Evolutionary conservation across 75 land plant genomes (phyloP).

Genomic region (Pseudotsuga menziesii): DNA sequence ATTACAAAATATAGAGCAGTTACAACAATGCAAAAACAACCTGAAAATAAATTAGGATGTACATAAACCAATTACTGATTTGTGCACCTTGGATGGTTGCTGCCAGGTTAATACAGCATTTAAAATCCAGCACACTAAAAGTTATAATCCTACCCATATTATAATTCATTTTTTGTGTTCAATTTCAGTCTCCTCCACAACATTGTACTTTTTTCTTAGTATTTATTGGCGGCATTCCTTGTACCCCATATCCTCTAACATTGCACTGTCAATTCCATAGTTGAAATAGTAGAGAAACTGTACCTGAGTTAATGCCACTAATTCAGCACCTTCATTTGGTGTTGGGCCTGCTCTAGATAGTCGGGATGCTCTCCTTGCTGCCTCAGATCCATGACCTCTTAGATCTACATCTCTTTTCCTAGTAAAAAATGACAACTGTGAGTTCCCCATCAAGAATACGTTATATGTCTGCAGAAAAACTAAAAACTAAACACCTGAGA

Average conservation of each 20-base stretch:
- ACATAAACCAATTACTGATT: neutral
- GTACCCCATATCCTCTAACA: neutral
- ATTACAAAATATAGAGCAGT: neutral
- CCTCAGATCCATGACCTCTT: slow-evolving; percentile 42
- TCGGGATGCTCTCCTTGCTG: slow-evolving; percentile 35
- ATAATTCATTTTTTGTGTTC: neutral
- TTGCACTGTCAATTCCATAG: neutral
- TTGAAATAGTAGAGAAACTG: neutral
- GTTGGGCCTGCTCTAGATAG: slow-evolving; percentile 40
- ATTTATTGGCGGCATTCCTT: neutral
- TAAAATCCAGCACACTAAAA: neutral
- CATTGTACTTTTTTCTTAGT: neutral
- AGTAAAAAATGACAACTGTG: neutral
- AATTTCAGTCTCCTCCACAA: neutral
- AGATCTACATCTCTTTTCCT: slow-evolving; percentile 41
- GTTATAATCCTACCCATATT: neutral
- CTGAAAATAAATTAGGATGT: neutral
- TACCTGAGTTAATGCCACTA: slow-evolving; percentile 19
- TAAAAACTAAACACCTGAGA: neutral
- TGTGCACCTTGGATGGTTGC: neutral
- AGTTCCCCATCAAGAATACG: slow-evolving; percentile 5
- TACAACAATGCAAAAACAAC: neutral
- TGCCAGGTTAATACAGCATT: neutral
- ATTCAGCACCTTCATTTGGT: slow-evolving; percentile 53
- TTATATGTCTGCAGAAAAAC: neutral